phyloP scores from a whole-genome alignment of 768 basidiomycete species.

The Multifurca ochricompacta region DNA sequence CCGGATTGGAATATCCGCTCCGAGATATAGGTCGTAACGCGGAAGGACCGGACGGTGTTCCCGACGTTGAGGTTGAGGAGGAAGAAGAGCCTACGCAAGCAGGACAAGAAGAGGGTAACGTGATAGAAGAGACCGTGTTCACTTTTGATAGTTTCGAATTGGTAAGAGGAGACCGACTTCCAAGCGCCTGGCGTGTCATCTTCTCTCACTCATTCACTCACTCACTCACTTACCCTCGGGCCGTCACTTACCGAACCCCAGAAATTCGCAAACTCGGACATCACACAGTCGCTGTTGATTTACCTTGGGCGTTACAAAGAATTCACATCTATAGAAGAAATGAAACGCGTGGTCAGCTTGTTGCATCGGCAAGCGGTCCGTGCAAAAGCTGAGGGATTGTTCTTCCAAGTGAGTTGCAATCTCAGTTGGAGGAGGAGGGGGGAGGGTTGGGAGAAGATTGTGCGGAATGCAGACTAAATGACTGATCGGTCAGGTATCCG shows the following conservation, averaged over 20 bases:
- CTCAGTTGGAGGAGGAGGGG: too few relatives aligned
- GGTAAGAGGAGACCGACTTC: conserved; percentile 42
- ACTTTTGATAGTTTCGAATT: conserved; percentile 88
- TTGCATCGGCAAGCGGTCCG: conserved; percentile 88
- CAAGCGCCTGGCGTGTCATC: conserved; percentile 1
- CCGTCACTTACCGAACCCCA: conserved; percentile 30
- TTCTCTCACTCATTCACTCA: too few relatives aligned
- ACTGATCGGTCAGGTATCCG: conserved; percentile 65
- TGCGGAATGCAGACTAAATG: too few relatives aligned
- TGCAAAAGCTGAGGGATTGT: conserved; percentile 88
- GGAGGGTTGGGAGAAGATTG: too few relatives aligned
- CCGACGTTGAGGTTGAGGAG: conserved; percentile 62
- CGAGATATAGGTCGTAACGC: conserved; percentile 10
- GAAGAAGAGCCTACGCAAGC: conserved; percentile 49
- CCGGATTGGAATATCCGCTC: too few relatives aligned
- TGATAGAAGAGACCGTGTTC: conserved; percentile 78
- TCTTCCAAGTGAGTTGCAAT: conserved; percentile 70
- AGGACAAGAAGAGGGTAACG: conserved; percentile 41
- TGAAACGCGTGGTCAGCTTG: conserved; percentile 84
- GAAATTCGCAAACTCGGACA: conserved; percentile 86
- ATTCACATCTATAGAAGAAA: conserved; percentile 67
- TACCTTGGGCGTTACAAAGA: conserved; percentile 83
- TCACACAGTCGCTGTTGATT: conserved; percentile 73
- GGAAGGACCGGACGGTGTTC: conserved; percentile 39
- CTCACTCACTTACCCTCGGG: too few relatives aligned